Evolutionary conservation across 345 rosid species (phyloP).

Genomic region (Dipteronia sinensis): DNA sequence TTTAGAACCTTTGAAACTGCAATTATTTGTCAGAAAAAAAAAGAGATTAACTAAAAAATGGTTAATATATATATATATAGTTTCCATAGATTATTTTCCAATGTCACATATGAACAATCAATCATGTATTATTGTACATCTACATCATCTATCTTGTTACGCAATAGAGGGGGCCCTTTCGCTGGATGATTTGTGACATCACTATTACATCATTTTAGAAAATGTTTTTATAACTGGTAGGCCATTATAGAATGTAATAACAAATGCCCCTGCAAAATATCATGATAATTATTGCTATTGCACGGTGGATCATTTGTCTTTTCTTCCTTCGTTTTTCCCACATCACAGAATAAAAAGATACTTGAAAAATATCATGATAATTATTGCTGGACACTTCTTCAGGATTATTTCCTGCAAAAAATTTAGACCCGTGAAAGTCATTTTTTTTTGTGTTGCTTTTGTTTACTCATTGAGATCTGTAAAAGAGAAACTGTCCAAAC

Average conservation of each 20-base stretch:
- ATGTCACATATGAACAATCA: no score
- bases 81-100: no score
- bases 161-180: conserved; percentile 19
- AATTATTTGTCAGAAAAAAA: neutral
- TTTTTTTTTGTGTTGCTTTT: neutral
- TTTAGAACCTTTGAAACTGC: neutral
- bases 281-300: no score
- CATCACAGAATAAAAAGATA: no score
- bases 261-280: conserved; percentile 63
- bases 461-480: neutral
- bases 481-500: conserved; percentile 17
- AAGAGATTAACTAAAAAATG: no score
- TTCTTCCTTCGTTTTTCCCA: conserved; percentile 5
- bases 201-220: no score
- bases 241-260: conserved; percentile 66
- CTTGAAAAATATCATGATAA: conserved; percentile 28
- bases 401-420: conserved; percentile 34
- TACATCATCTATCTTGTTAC: neutral
- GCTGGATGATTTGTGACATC: neutral
- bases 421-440: neutral
- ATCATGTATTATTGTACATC: neutral
- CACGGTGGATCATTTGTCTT: no score
- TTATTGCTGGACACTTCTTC: conserved; percentile 35
- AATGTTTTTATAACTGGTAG: conserved; percentile 22
- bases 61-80: neutral